phyloP scores from a whole-genome alignment of 139 green algal species.

The Micromonas pusilla region DNA sequence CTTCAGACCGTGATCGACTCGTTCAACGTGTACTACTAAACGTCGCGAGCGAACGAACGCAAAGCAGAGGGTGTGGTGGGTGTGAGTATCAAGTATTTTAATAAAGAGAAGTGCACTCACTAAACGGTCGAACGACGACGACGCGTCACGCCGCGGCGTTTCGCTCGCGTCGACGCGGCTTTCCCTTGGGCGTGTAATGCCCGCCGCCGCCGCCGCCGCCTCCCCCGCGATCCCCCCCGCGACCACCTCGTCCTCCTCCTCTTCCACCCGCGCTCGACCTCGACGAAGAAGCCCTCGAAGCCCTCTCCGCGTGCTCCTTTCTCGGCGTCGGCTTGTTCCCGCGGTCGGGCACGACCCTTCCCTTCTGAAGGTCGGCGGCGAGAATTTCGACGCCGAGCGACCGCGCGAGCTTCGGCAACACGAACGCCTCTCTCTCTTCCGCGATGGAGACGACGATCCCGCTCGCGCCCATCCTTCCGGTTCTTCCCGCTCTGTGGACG shows the following conservation, averaged over 20 bases:
- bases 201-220: too few relatives aligned
- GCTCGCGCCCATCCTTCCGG: conserved; percentile 48
- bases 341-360: not conserved
- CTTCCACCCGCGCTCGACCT: not conserved
- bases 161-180: not conserved
- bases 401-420: conserved; percentile 62
- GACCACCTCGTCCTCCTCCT: not conserved
- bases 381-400: conserved; percentile 52
- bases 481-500: conserved; percentile 75
- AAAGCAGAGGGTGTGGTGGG: too few relatives aligned
- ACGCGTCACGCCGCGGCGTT: too few relatives aligned
- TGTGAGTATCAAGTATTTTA: too few relatives aligned
- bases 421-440: conserved; percentile 53
- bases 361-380: conserved; percentile 34
- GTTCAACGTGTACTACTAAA: conserved; percentile 34
- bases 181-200: not conserved
- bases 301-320: not conserved
- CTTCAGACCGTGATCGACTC: conserved; percentile 45
- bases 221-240: not conserved
- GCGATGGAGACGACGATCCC: conserved; percentile 64
- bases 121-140: too few relatives aligned
- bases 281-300: too few relatives aligned
- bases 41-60: too few relatives aligned
- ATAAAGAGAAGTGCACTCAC: too few relatives aligned
- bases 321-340: not conserved